Percentiles rank a stretch among this genome's conserved stretches.
These are phyloP conservation scores for Penicillium sp. DNA, from an alignment of 2,329 filamentous ascomycete species.

Conservation along the genomic window DNA sequence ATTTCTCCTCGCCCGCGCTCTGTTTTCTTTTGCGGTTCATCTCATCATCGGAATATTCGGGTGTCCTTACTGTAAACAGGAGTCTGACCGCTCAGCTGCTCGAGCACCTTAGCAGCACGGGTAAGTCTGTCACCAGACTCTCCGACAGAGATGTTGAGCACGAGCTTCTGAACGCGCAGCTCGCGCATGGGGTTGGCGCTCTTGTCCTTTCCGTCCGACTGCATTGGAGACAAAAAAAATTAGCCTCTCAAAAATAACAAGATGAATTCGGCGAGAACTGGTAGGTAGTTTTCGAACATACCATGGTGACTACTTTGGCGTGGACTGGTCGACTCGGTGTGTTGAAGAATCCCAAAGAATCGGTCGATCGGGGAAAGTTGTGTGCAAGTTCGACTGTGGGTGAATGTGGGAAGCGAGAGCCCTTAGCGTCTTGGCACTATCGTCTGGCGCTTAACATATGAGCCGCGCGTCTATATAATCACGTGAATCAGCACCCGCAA, in stretches of 20 bases:
- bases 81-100: slow-evolving; percentile 99
- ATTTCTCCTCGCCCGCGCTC: neutral
- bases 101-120: slow-evolving; percentile 99
- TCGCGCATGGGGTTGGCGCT: slow-evolving; percentile 98
- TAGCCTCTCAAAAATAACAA: slow-evolving; percentile 13
- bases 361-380: slow-evolving; percentile 30
- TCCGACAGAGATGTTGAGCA: slow-evolving; percentile 99
- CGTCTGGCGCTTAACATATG: slow-evolving; percentile 32
- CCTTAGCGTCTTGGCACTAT: slow-evolving; percentile 42
- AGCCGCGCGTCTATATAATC: slow-evolving; percentile 26
- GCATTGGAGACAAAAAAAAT: slow-evolving; percentile 36
- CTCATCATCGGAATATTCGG: slow-evolving; percentile 16
- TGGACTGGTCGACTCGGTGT: slow-evolving; percentile 44
- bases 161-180: slow-evolving; percentile 98
- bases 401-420: slow-evolving; percentile 43
- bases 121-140: slow-evolving; percentile 99
- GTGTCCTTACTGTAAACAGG: slow-evolving; percentile 90
- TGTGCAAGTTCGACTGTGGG: slow-evolving; percentile 43
- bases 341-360: slow-evolving; percentile 35
- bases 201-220: slow-evolving; percentile 78
- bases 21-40: neutral
- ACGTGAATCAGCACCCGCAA: slow-evolving; percentile 18
- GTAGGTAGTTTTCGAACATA: slow-evolving; percentile 37
- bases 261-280: slow-evolving; percentile 12
- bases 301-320: slow-evolving; percentile 54